Base-by-base conservation (phyloP, 345 rosid species). In the Aquilaria yunnanensis region DNA sequence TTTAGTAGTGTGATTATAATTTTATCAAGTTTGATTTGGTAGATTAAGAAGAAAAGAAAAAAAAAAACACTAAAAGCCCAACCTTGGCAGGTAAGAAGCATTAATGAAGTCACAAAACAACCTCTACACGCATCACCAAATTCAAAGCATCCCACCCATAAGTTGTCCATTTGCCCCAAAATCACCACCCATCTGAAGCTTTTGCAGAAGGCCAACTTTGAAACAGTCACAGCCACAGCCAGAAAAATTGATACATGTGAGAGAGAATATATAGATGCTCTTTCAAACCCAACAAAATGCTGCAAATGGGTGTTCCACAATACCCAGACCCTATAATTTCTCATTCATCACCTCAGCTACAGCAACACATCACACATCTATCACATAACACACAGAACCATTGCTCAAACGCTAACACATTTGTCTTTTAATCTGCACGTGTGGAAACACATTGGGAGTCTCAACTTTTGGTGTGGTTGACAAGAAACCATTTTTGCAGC, bases 371-470 rank as follows among this genome's bases (percentile, higher is more conserved):
- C 32, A 51, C 33, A 32, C 33, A 47, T 54, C 57, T 4, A 5
- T 37, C 43, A 37, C 43, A 37, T 37, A 3, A 0, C 4, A 37
- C 5, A 37, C 23, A 16, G 48, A 47, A 45, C 48, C 57, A 52
- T 51, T 56, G 12, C 55, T 45, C 30, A 63, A 70, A 51, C 46
- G 10, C 5, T 55, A 34, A 31, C 32, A 14, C 58, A 32, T 65
- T 55, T 32, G 45, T 47, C 51, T 34, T 16, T 16, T 9, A 51
- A 46, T 12, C 49, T 47, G 41, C 32, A 23, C 59, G 32, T 57
- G 43, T 47, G 41, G 59, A 63, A 65, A 33, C 23, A 51, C 63
- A 59, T 63, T 50, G 65, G 62, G 57, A 72, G 29, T 67, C 49
- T 32, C 53, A 32, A 59, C 13, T 34, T 45, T 32, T 63, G 57